Percentiles rank a stretch among this genome's conserved stretches.
These are phyloP conservation scores for Coriolopsis trogii DNA, from an alignment of 1,284 basidiomycete species.

Conservation along the genomic window DNA sequence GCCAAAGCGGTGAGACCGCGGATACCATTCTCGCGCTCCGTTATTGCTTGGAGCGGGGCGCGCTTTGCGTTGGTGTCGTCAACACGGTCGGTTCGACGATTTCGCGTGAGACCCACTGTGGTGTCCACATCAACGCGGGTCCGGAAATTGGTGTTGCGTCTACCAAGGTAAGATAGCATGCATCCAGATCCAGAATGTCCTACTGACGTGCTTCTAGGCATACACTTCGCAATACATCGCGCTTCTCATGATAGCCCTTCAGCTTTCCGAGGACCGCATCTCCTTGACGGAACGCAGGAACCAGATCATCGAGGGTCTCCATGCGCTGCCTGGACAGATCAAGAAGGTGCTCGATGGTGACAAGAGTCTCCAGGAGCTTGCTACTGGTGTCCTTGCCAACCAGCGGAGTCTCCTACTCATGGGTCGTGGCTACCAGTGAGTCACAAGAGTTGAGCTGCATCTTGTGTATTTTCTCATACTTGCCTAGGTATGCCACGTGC, in stretches of 20 bases:
- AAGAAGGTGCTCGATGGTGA: conserved; percentile 87
- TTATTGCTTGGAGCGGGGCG: conserved; percentile 96
- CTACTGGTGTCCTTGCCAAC: conserved; percentile 76
- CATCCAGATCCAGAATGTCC: background rate
- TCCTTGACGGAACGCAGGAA: conserved; percentile 89
- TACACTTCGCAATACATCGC: conserved; percentile 99
- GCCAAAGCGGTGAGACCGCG: conserved; percentile 98
- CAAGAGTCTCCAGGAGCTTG: conserved; percentile 80
- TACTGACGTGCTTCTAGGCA: conserved; percentile 55
- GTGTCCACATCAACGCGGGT: conserved; percentile 99
- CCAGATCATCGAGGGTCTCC: conserved; percentile 94
- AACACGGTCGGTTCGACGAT: conserved; percentile 99
- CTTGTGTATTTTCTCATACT: background rate
- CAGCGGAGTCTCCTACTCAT: conserved; percentile 94
- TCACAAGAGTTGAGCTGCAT: too few species aligned
- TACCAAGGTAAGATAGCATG: conserved; percentile 76
- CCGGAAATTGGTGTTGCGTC: conserved; percentile 99
- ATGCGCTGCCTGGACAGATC: conserved; percentile 90
- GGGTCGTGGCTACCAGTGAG: conserved; percentile 97
- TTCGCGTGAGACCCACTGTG: conserved; percentile 98
- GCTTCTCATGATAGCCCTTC: conserved; percentile 96
- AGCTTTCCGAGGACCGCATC: conserved; percentile 96
- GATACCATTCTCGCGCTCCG: conserved; percentile 97
- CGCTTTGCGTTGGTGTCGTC: conserved; percentile 95
- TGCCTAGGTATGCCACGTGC: conserved; percentile 83